Evolutionary conservation across 257 asterid genomes (phyloP), one percentile per base, ranked within the genome.

Genomic region (Lithospermum erythrorhizon): DNA sequence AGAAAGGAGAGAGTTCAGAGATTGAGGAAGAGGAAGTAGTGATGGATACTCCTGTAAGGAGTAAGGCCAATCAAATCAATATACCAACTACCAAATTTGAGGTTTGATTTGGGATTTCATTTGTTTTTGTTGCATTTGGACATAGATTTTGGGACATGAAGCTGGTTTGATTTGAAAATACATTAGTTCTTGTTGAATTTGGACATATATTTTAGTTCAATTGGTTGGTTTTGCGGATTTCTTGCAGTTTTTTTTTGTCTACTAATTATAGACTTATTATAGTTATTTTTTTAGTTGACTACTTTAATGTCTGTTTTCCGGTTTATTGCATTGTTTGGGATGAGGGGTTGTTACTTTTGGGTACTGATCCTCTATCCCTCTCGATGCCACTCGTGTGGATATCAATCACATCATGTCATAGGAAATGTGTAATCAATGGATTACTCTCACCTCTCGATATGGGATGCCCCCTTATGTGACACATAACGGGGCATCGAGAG

Each of bases 11-110:
- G 82, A 69, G 21, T 8, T 21, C 18, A n/a, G n/a, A n/a, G 30
- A 18, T 17, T 22, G 21, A 19, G 45, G 61, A 20, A 55, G 37
- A 32, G 53, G 53, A 25, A 10, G 85, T 73, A 68, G 83, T 82
- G 69, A 86, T 88, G 96, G 98, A 84, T 57, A 91, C 98, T 53
- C 98, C 98, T 1, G 87, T 84, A 59, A 82, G 88, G 77, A 79
- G 80, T 80, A 85, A 78, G 78, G 77, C 20, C 13, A 11, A 17
- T 72, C 96, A 91, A 90, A 87, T 87, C 84, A 77, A 79, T 6
- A 59, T 83, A 0, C 81, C 95, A 47, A 23, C 75, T 10, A 62
- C 74, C 75, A 87, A 78, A 68, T 85, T 87, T 63, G 96, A 91
- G 98, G 98, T 90, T 62, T 59, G 68, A n/a, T 41, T 41, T 35